These are phyloP conservation scores for Wickerhamiella pararugosa DNA, from an alignment of 1,139 yeast genomes.

Conservation along the genomic window DNA sequence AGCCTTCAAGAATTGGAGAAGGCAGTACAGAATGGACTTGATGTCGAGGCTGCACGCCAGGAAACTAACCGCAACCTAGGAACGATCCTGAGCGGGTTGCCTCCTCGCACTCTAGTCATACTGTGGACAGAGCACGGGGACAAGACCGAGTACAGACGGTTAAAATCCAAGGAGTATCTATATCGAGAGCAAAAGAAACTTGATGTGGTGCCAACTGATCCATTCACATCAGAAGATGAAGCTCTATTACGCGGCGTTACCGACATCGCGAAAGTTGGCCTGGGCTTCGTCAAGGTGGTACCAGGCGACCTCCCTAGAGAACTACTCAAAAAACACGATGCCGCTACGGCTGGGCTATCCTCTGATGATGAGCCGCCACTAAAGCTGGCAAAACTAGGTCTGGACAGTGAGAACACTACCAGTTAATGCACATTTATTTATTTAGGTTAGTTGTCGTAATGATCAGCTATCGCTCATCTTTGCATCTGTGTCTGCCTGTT, in stretches of 20 bases:
- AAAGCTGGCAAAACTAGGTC: no score
- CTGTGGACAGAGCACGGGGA: slow-evolving; percentile 52
- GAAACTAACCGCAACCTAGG: slow-evolving; percentile 30
- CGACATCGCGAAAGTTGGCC: slow-evolving; percentile 8
- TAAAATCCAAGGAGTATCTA: slow-evolving; percentile 32
- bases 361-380: no score
- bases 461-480: no score
- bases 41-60: background rate
- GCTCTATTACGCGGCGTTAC: slow-evolving; percentile 20
- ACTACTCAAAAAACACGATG: no score
- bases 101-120: slow-evolving; percentile 45
- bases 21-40: slow-evolving; percentile 11
- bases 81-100: slow-evolving; percentile 37
- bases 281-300: slow-evolving; percentile 5
- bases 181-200: slow-evolving; percentile 26
- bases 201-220: slow-evolving; percentile 27
- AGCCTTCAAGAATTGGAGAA: slow-evolving; percentile 47
- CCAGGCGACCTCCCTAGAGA: slow-evolving; percentile 1
- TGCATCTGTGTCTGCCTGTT: no score
- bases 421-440: no score
- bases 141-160: slow-evolving; percentile 35
- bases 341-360: no score
- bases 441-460: no score
- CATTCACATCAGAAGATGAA: slow-evolving; percentile 40
- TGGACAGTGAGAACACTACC: no score